Percentiles rank a stretch among this genome's conserved stretches.
phyloP scores from a whole-genome alignment of 1,284 basidiomycete genomes.

The Apiotrichum akiyoshidainum region DNA sequence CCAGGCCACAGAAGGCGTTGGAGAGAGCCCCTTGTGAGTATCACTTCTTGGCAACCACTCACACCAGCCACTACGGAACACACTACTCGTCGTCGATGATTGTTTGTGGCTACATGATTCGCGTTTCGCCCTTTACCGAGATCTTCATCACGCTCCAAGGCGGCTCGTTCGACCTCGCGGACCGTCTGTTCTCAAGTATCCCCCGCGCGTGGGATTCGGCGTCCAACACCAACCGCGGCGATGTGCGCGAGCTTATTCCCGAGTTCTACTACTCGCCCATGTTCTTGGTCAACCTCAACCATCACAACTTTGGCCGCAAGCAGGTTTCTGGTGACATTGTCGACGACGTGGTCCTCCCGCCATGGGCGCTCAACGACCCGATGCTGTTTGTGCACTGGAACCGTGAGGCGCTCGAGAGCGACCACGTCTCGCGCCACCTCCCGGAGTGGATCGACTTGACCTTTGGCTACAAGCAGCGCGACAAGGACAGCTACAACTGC shows the following conservation, averaged over 20 bases:
- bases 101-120: conserved; percentile 89
- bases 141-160: conserved; percentile 76
- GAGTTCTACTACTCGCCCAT: conserved; percentile 70
- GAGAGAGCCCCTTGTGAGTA: conserved; percentile 68
- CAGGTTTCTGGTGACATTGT: conserved; percentile 78
- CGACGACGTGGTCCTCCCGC: conserved; percentile 82
- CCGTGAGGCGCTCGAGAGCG: conserved; percentile 82
- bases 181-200: conserved; percentile 82
- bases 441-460: conserved; percentile 92
- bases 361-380: conserved; percentile 84
- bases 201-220: conserved; percentile 79
- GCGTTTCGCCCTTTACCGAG: conserved; percentile 82
- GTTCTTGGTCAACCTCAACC: conserved; percentile 56
- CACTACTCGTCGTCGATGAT: conserved; percentile 97
- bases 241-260: conserved; percentile 90
- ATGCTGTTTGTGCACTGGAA: conserved; percentile 79
- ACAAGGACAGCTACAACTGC: conserved; percentile 72
- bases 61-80: conserved; percentile 69
- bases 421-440: conserved; percentile 79
- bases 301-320: conserved; percentile 78
- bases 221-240: conserved; percentile 78
- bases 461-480: conserved; percentile 74
- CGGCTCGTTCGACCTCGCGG: conserved; percentile 94
- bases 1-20: conserved; percentile 71
- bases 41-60: background rate